Conservation (phyloP, 306 rosid genomes). For the Rosa rugosa region DNA sequence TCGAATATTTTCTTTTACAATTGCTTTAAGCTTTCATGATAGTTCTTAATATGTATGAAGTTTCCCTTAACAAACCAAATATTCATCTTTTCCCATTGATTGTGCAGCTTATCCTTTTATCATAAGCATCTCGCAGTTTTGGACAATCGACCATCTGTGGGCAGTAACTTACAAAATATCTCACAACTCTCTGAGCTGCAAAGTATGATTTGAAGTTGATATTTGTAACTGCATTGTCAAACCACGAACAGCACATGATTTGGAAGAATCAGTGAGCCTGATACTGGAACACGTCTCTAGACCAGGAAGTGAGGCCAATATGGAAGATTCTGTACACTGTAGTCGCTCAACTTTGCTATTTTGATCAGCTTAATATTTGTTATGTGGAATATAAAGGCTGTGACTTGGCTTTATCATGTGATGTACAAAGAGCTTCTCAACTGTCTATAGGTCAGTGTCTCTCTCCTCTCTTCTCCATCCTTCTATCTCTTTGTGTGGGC, state of each 20-base stretch:
- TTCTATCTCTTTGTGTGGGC: slow-evolving; percentile 1
- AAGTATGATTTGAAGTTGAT: slow-evolving; percentile 4
- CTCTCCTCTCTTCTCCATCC: slow-evolving; percentile 15
- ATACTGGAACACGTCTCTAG: not conserved
- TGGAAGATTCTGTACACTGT: slow-evolving; percentile 5
- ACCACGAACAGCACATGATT: not conserved
- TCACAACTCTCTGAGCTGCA: not conserved
- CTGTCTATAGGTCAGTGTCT: slow-evolving; percentile 29
- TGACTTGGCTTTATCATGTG: slow-evolving; percentile 17
- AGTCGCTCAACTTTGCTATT: not conserved
- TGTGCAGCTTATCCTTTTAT: not conserved
- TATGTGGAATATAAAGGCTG: not conserved
- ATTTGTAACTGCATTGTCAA: slow-evolving; percentile 21
- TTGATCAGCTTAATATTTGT: slow-evolving; percentile 13
- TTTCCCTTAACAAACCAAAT: not conserved
- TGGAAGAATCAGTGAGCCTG: slow-evolving; percentile 8
- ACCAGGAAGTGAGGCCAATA: slow-evolving; percentile 5
- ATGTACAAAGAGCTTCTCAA: slow-evolving; percentile 17
- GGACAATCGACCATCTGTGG: not conserved
- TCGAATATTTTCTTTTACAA: not conserved
- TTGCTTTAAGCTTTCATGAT: not conserved
- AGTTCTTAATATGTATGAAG: not conserved
- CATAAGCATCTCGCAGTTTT: not conserved
- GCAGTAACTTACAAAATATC: slow-evolving; percentile 6
- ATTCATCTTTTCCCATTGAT: not conserved